These are phyloP conservation scores for Colletotrichum viniferum DNA, from an alignment of 2,329 filamentous ascomycete species.

Conservation along the genomic window DNA sequence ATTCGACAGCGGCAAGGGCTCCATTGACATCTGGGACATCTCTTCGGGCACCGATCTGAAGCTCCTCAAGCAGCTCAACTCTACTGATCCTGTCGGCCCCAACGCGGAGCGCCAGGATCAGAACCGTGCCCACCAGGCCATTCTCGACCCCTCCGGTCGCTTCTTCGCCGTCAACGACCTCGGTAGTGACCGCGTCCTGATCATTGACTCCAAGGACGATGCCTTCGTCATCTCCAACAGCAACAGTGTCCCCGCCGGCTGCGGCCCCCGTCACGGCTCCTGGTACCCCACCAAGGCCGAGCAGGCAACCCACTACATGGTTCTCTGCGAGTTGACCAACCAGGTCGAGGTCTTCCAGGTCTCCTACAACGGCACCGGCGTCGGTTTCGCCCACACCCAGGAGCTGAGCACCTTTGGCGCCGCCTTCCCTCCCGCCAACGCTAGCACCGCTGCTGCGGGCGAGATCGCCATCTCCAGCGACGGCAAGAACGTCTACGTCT, in stretches of 20 bases:
- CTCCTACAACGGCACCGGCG: constrained; percentile 36
- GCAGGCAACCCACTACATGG: constrained; percentile 47
- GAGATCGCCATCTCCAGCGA: constrained; percentile 47
- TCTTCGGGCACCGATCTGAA: constrained; percentile 35
- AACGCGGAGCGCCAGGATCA: constrained; percentile 33
- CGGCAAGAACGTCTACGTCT: constrained; percentile 52
- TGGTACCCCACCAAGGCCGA: constrained; percentile 43
- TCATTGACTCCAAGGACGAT: constrained; percentile 49
- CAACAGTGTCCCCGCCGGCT: constrained; percentile 40
- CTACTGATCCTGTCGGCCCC: constrained; percentile 37
- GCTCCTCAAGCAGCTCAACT: constrained; percentile 41
- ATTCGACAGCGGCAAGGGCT: constrained; percentile 31
- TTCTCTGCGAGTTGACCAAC: constrained; percentile 52
- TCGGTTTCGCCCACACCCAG: constrained; percentile 41
- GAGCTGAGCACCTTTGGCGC: constrained; percentile 40
- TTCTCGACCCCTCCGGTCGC: constrained; percentile 52
- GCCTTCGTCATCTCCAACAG: constrained; percentile 40
- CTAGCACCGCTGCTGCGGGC: constrained; percentile 45
- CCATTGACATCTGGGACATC: constrained; percentile 51
- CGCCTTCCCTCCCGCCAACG: constrained; percentile 36
- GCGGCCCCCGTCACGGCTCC: constrained; percentile 55
- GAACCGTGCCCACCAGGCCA: constrained; percentile 51
- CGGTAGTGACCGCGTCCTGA: constrained; percentile 50
- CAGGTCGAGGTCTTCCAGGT: constrained; percentile 47
- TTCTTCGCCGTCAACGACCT: constrained; percentile 56